Percentiles rank a stretch among this genome's conserved stretches.
Evolutionary conservation across 106 monocot species (phyloP).

Genomic region (Phalaenopsis aphrodite): DNA sequence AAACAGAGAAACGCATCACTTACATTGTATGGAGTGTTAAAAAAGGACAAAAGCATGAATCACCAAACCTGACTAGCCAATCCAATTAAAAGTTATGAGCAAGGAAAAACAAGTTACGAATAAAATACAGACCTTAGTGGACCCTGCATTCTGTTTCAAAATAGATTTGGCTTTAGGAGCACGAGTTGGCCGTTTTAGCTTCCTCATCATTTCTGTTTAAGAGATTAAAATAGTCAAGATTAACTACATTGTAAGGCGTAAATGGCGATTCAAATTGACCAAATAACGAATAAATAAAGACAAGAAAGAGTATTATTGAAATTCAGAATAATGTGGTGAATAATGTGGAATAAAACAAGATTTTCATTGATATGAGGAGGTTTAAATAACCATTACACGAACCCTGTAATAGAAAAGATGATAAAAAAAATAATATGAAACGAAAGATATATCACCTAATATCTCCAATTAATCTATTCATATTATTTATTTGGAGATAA

Average conservation of each 20-base stretch:
- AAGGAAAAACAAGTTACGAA: not conserved
- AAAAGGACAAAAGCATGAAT: not conserved
- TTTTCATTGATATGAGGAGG: too few relatives aligned
- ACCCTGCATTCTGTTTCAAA: not conserved
- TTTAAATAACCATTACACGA: too few relatives aligned
- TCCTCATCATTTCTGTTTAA: not conserved
- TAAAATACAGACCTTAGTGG: not conserved
- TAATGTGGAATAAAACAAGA: too few relatives aligned
- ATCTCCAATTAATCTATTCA: too few relatives aligned
- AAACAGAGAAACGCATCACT: not conserved
- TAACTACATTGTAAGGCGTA: not conserved
- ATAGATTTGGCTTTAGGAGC: not conserved
- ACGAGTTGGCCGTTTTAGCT: not conserved
- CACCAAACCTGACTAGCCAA: not conserved
- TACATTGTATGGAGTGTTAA: not conserved
- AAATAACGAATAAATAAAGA: not conserved
- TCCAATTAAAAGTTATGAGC: not conserved
- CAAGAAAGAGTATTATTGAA: too few relatives aligned
- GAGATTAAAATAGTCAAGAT: not conserved
- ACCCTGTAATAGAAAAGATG: too few relatives aligned
- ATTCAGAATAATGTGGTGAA: not conserved
- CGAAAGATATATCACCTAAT: too few relatives aligned
- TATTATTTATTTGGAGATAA: too few relatives aligned
- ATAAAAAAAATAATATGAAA: too few relatives aligned
- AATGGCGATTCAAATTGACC: slow-evolving; percentile 1